Conservation (phyloP, 2,329 filamentous ascomycete species). For the Sporothrix pseudoabietina region DNA sequence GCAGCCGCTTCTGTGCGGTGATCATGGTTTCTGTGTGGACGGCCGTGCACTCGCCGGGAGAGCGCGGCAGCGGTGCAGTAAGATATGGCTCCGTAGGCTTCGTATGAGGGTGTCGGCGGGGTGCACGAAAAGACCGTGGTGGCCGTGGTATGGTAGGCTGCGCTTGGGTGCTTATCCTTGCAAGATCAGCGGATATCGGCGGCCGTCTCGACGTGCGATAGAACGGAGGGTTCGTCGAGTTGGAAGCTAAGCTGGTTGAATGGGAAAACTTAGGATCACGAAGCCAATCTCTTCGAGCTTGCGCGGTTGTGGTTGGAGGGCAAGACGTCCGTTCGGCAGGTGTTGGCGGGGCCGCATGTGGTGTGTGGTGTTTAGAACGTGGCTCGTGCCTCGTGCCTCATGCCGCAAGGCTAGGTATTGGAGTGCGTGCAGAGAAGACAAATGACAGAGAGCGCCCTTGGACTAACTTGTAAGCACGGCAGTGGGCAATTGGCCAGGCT, state of each 20-base stretch:
- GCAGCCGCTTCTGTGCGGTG: constrained; percentile 59
- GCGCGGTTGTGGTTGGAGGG: neutral
- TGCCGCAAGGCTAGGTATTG: neutral
- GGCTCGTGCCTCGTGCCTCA: neutral
- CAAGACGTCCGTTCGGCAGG: neutral
- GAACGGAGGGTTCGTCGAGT: neutral
- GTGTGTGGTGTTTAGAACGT: neutral
- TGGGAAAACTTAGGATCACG: neutral
- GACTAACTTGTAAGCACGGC: neutral
- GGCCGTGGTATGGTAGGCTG: neutral
- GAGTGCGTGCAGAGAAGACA: neutral
- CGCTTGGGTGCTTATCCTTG: neutral
- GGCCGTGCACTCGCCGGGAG: neutral
- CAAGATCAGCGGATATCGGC: neutral
- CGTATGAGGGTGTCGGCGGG: neutral
- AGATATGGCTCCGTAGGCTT: neutral
- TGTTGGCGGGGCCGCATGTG: neutral
- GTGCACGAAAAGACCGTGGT: neutral
- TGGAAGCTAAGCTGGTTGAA: neutral
- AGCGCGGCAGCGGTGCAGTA: too few species aligned
- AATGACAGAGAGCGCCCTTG: neutral
- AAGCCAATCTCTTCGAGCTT: neutral
- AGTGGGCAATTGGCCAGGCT: too few species aligned
- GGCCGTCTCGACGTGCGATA: neutral
- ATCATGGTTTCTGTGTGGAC: constrained; percentile 34